phyloP scores from a whole-genome alignment of 2,329 filamentous ascomycete species.

The Aspergillus sp. region DNA sequence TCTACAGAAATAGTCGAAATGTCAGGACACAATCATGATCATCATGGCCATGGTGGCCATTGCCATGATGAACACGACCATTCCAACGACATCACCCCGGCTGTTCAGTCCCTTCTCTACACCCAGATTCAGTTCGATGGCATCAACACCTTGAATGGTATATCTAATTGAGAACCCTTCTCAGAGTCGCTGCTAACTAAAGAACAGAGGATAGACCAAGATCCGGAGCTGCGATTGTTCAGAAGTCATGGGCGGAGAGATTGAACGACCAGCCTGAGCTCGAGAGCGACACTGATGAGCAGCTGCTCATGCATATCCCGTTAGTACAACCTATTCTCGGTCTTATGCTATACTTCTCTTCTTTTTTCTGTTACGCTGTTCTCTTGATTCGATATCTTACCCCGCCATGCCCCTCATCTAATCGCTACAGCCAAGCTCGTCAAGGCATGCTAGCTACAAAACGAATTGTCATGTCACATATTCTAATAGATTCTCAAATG shows the following conservation, averaged over 20 bases:
- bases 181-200: neutral
- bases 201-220: conserved; percentile 51
- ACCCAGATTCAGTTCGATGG: conserved; percentile 84
- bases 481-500: neutral
- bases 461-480: neutral
- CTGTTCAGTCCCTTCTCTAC: conserved; percentile 84
- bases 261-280: conserved; percentile 66
- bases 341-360: neutral
- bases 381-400: conserved; percentile 7
- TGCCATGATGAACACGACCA: conserved; percentile 67
- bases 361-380: neutral
- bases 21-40: conserved; percentile 33
- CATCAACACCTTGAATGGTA: conserved; percentile 73
- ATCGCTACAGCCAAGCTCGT: conserved; percentile 2
- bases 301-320: conserved; percentile 89
- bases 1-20: conserved; percentile 10
- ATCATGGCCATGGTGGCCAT: conserved; percentile 37
- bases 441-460: neutral
- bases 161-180: neutral
- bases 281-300: conserved; percentile 80
- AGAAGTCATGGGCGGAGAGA: conserved; percentile 87
- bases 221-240: conserved; percentile 66
- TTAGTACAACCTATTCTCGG: conserved; percentile 38
- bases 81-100: conserved; percentile 84
- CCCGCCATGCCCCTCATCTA: conserved; percentile 21